Evolutionary conservation across 805 yeast species (phyloP).

Genomic region (Pichia eremophila): DNA sequence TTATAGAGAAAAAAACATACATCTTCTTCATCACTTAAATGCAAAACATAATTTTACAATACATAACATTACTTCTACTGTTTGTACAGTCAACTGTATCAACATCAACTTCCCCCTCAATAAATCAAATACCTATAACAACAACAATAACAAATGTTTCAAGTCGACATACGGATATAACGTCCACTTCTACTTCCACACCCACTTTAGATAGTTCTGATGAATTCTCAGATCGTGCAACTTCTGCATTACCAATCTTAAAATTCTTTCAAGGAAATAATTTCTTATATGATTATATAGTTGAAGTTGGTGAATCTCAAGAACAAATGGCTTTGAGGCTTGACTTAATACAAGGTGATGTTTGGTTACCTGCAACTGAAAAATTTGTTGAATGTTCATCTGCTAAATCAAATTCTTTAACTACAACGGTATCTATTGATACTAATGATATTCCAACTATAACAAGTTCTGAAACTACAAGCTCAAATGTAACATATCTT

Average conservation of each 20-base stretch:
- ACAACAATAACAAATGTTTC: not conserved
- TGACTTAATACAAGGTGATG: constrained; percentile 21
- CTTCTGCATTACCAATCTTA: constrained; percentile 4
- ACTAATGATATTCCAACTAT: not conserved
- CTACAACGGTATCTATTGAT: not conserved
- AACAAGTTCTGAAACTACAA: not conserved
- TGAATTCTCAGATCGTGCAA: not conserved
- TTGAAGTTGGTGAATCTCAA: constrained; percentile 19
- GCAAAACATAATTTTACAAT: not conserved
- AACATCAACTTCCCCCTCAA: not conserved
- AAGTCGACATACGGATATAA: not conserved
- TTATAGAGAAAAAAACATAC: too few relatives aligned
- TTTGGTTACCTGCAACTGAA: constrained; percentile 24
- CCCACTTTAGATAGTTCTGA: not conserved
- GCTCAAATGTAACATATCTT: too few relatives aligned
- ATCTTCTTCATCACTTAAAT: too few relatives aligned
- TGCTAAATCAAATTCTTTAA: not conserved
- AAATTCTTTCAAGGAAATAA: constrained; percentile 1
- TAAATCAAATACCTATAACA: not conserved
- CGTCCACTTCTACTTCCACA: not conserved
- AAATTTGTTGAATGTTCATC: constrained; percentile 16
- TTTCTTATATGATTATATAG: constrained; percentile 15
- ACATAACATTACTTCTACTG: not conserved
- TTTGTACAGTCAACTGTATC: not conserved
- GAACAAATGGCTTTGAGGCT: constrained; percentile 20